Evolutionary conservation across 176 grass and related monocot species (phyloP).

Genomic region (Areca catechu): DNA sequence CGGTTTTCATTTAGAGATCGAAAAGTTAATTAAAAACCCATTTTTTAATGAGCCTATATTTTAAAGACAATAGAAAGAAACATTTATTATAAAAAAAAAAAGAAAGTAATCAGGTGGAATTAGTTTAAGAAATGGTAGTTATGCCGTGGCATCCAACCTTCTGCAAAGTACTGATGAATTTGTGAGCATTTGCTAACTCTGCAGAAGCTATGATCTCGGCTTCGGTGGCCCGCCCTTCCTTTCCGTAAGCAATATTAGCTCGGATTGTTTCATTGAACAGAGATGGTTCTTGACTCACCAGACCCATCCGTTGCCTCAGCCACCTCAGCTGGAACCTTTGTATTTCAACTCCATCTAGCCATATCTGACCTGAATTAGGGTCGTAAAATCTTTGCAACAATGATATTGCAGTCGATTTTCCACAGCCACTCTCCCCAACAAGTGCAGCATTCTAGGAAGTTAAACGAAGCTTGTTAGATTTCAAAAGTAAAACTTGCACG

Average conservation of each 20-base stretch:
- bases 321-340: conserved; percentile 79
- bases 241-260: conserved; percentile 88
- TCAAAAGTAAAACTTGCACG: no score
- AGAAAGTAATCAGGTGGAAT: no score
- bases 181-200: conserved; percentile 80
- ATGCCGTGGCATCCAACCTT: conserved; percentile 36
- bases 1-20: no score
- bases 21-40: no score
- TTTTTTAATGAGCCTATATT: no score
- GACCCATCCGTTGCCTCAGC: conserved; percentile 89
- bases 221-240: conserved; percentile 70
- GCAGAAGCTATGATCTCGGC: conserved; percentile 71
- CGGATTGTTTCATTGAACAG: conserved; percentile 91
- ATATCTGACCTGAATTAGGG: conserved; percentile 68
- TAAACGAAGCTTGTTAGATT: conserved; percentile 26
- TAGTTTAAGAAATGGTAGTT: not conserved
- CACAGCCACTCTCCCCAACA: conserved; percentile 90
- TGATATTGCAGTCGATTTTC: conserved; percentile 85
- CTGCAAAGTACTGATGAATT: conserved; percentile 71
- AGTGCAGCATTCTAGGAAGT: conserved; percentile 73
- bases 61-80: no score
- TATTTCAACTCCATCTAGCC: conserved; percentile 83
- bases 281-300: conserved; percentile 92
- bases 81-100: no score
- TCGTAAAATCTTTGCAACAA: conserved; percentile 89